A percentile compares a stretch with the other conserved stretches of the same genome.
phyloP scores from a whole-genome alignment of 2,329 filamentous ascomycete genomes.

The Aspergillus hortae region DNA sequence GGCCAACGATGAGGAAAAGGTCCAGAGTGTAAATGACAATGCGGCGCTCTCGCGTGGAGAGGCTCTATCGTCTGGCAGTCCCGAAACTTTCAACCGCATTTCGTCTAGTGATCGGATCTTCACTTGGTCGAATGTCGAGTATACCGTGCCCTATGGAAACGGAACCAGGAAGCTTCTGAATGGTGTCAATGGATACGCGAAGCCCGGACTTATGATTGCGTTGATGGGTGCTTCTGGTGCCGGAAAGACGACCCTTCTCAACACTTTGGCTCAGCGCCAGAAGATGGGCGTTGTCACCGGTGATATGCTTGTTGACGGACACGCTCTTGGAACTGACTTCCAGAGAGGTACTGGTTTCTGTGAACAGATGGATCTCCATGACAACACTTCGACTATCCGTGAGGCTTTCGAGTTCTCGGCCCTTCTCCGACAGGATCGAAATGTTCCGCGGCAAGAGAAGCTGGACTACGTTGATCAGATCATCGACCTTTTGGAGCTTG shows the following conservation, averaged over 20 bases:
- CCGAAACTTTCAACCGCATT: conserved; percentile 40
- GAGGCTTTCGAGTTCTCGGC: conserved; percentile 69
- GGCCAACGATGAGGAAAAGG: conserved; percentile 58
- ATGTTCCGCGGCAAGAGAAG: conserved; percentile 57
- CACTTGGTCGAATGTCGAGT: conserved; percentile 68
- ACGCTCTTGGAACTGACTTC: conserved; percentile 59
- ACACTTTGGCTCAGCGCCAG: conserved; percentile 72
- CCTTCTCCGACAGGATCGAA: conserved; percentile 58
- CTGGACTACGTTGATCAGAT: conserved; percentile 64
- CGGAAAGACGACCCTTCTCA: conserved; percentile 79
- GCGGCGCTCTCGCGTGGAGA: conserved; percentile 28
- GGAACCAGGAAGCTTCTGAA: conserved; percentile 62
- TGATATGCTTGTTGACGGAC: conserved; percentile 69
- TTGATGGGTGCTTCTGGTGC: conserved; percentile 79
- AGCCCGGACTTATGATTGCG: conserved; percentile 75
- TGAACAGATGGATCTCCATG: conserved; percentile 69
- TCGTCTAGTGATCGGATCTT: conserved; percentile 62
- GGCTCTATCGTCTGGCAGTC: conserved; percentile 23
- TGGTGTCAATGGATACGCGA: conserved; percentile 71
- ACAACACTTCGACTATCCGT: conserved; percentile 62
- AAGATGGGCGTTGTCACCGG: conserved; percentile 62
- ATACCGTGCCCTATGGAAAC: conserved; percentile 67
- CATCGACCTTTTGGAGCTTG: conserved; percentile 62
- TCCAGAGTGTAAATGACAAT: conserved; percentile 24
- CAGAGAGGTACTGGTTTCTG: conserved; percentile 69